Base-by-base conservation (phyloP, 1,139 yeast species). In the Saccharomyces hybrid region DNA sequence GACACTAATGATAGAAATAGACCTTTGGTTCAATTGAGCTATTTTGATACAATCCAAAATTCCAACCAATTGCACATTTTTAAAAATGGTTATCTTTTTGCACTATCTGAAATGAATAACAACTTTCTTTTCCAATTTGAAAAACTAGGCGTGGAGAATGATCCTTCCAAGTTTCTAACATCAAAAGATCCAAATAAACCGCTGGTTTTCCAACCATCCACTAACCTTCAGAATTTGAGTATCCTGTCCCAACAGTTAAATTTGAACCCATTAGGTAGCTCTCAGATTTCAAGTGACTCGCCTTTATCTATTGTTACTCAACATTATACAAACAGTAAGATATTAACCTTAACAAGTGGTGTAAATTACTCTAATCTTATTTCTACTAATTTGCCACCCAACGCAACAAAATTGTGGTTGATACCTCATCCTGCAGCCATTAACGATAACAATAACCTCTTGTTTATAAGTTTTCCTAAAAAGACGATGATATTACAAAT, bases 81-180 rank as follows among this genome's bases (percentile, higher is more conserved):
- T 59, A 86, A 80, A 60, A 79, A 86, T 16, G 99, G 98, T 0
- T 86, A 82, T 62, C 64, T 93, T 49, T 87, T 81, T 66, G 86
- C 86, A 1, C 84, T 86, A 59, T 74, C 82, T 8, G 83, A 84
- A 57, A 71, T 75, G 57, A 82, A 86, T 28, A 83, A 85, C 63
- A 86, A 83, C 60, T 69, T 74, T 27, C 73, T 87, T 28, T 88
- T 84, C 63, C 96, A 89, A 68, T 86, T 90, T 65, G 90, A 86
- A 58, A 81, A 80, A 55, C 73, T 91, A 47, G 97, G 95, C 1
- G 82, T 78, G 49, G 79, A 77, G 48, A 78, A 72, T 38, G 73
- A 72, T 29, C 71, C 67, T 8, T 53, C 68, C 47, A 53, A 55
- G 64, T 67, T 55, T 61, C 70, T 54, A 65, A 69, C 71, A 4